Evolutionary conservation across 176 grass and related monocot species (phyloP), one percentile per base, ranked within the genome.

Genomic region (Zoysia pacifica): DNA sequence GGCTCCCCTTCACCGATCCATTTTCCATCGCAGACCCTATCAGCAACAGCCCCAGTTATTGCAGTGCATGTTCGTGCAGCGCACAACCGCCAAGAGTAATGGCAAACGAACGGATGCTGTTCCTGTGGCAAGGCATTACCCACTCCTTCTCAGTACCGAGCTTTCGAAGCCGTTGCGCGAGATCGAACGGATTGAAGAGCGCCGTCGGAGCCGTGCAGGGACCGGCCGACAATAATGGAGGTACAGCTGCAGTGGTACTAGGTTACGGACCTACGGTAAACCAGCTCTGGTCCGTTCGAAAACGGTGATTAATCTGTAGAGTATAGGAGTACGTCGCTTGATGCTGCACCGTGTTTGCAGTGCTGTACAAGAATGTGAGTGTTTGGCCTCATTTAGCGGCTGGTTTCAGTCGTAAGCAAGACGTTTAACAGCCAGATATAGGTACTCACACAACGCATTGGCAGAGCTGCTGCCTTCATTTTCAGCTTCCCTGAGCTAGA

Each of bases 201-300:
- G 28, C 28, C 28, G 28, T 28, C 0, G 28, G 28, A 28, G 28
- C 28, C 28, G 0, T 28, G 28, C 28, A 28, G 28, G 28, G 46
- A 51, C 61, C 47, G 47, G 5, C 74, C n/a, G 68, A 61, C 86
- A 61, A 51, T 67, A 54, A 67, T n/a, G 67, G 36, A 66, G 48
- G 74, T 36, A 43, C 70, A 52, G 14, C 38, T 7, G 6, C 20
- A 4, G 38, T 63, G 36, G 50, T 28, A 28, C 28, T 74, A 60
- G 62, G 51, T 69, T 55, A 18, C 73, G 72, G 62, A 28, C 28
- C 28, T 82, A 78, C 59, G 42, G 58, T 28, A 9, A 42, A 48
- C 41, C 7, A 10, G 65, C 50, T 70, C 50, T 46, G 63, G 71
- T 62, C 38, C 45, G 36, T 35, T n/a, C 9, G 72, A 9, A 11